phyloP scores from a whole-genome alignment of 768 basidiomycete genomes.

The Mycena indigotica region DNA sequence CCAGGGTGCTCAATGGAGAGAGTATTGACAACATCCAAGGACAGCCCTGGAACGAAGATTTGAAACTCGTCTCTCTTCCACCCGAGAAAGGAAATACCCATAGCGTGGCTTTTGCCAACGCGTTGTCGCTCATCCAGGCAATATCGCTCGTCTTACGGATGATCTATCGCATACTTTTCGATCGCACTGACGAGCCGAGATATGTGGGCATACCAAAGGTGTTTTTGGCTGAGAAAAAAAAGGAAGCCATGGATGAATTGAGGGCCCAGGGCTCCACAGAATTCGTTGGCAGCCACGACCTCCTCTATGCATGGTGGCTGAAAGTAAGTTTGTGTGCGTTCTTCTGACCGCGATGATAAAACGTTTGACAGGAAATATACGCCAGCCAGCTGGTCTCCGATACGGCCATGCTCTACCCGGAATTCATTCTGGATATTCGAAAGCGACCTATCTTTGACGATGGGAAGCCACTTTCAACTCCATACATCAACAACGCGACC shows the following conservation, averaged over 20 bases:
- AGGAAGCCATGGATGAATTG: constrained; percentile 6
- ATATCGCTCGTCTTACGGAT: constrained; percentile 8
- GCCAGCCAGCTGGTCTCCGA: neutral
- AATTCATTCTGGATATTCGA: constrained; percentile 13
- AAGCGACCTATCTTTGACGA: constrained; percentile 5
- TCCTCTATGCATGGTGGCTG: constrained; percentile 17
- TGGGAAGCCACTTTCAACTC: neutral
- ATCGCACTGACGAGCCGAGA: constrained; percentile 1
- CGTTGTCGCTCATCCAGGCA: neutral
- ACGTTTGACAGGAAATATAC: neutral
- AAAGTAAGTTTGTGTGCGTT: neutral
- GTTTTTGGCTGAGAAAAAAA: constrained; percentile 11
- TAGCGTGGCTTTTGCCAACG: constrained; percentile 13
- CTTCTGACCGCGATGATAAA: neutral
- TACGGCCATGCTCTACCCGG: constrained; percentile 11
- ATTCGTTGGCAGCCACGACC: constrained; percentile 18
- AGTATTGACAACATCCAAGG: constrained; percentile 9
- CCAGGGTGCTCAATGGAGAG: constrained; percentile 12
- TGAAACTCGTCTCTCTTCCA: neutral
- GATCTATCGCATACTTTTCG: constrained; percentile 3
- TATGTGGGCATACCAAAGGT: constrained; percentile 11
- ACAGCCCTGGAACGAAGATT: constrained; percentile 4
- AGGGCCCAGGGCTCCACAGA: constrained; percentile 10
- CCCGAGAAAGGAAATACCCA: neutral
- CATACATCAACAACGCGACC: constrained; percentile 16